Evolutionary conservation across 2,329 filamentous ascomycete genomes (phyloP).

Genomic region (Whalleya microplaca): DNA sequence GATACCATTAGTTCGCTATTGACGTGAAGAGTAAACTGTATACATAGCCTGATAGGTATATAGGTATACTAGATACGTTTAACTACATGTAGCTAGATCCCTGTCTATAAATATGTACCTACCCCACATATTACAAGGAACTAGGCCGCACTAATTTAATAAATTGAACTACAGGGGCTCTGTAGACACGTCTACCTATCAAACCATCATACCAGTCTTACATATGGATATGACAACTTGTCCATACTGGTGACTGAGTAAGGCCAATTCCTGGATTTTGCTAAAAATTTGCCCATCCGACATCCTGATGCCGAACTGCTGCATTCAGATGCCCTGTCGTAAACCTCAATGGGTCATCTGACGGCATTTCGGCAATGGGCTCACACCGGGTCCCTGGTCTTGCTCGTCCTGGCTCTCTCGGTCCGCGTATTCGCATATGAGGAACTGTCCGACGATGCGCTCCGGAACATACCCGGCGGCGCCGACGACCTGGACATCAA

Average conservation of each 20-base stretch:
- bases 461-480: constrained; percentile 72
- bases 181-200: no score
- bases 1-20: no score
- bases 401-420: constrained; percentile 23
- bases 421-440: constrained; percentile 45
- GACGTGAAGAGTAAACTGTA: no score
- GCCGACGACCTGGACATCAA: constrained; percentile 79
- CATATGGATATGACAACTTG: neutral
- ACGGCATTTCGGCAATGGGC: constrained; percentile 17
- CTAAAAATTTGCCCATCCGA: neutral
- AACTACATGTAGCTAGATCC: no score
- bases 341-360: constrained; percentile 15
- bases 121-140: no score
- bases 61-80: no score
- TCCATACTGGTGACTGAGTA: neutral
- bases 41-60: no score
- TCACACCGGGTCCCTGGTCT: constrained; percentile 11
- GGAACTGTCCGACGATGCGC: constrained; percentile 72
- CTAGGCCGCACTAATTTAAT: no score
- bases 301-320: constrained; percentile 9
- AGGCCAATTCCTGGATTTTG: neutral
- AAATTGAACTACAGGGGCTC: neutral
- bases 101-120: no score
- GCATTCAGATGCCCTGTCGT: neutral
- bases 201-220: no score